Percentiles rank a stretch among this genome's conserved stretches.
phyloP scores from a whole-genome alignment of 495 filamentous ascomycete genomes.

The Annulohypoxylon maeteangense region DNA sequence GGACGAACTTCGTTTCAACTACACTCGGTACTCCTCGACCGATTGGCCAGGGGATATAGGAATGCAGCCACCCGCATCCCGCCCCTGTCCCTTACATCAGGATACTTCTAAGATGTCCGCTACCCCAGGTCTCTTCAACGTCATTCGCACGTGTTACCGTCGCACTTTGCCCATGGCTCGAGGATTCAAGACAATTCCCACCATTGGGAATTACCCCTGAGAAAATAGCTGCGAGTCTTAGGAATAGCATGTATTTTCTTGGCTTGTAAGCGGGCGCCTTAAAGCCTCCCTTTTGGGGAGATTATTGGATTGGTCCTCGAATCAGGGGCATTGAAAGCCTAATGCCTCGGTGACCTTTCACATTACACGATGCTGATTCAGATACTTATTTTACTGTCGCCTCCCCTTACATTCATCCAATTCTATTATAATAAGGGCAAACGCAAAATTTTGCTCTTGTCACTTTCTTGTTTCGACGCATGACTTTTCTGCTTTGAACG shows the following conservation, averaged over 20 bases:
- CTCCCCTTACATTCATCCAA: not conserved
- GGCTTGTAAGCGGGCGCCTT: not conserved
- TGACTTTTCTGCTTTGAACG: not conserved
- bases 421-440: constrained; percentile 3
- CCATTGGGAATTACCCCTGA: constrained; percentile 4
- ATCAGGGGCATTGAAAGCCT: not conserved
- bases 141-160: constrained; percentile 27
- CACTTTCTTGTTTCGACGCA: not conserved
- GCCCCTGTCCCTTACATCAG: constrained; percentile 28
- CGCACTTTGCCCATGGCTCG: constrained; percentile 19
- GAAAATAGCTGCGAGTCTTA: not conserved
- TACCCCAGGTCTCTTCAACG: constrained; percentile 19
- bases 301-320: constrained; percentile 16
- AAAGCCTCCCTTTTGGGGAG: not conserved
- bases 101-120: not conserved
- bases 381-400: not conserved
- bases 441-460: not conserved
- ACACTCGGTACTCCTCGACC: not conserved
- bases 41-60: constrained; percentile 24
- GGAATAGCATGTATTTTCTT: not conserved
- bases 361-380: constrained; percentile 13
- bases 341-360: not conserved
- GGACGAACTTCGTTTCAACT: constrained; percentile 36
- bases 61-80: constrained; percentile 22
- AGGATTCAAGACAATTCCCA: not conserved